phyloP scores from a whole-genome alignment of 106 monocot species.

The Platanthera guangdongensis region DNA sequence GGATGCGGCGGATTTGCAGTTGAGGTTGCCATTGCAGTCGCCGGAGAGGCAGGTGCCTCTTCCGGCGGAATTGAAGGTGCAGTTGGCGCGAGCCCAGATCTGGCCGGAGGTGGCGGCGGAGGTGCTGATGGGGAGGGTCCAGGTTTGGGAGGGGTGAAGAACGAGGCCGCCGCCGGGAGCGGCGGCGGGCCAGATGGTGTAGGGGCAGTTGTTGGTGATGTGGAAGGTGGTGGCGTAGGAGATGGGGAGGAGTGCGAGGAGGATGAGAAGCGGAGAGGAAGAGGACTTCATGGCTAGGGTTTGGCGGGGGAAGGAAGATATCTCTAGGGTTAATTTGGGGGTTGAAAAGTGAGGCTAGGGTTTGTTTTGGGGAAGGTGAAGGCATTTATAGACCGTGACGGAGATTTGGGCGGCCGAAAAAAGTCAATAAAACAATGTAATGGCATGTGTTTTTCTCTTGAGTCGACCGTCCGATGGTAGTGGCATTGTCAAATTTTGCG shows the following conservation, averaged over 20 bases:
- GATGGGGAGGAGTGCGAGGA: neutral
- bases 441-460: too few relatives aligned
- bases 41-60: conserved; percentile 1
- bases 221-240: neutral
- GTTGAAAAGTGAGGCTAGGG: neutral
- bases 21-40: neutral
- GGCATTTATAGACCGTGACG: too few relatives aligned
- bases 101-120: neutral
- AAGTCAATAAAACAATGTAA: too few relatives aligned
- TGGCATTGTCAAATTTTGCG: too few relatives aligned
- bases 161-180: conserved; percentile 1
- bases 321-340: neutral
- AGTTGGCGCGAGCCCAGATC: conserved; percentile 5
- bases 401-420: too few relatives aligned
- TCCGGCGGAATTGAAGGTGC: neutral
- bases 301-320: neutral
- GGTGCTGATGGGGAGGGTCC: neutral
- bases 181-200: conserved; percentile 2
- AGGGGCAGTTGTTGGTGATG: conserved; percentile 6
- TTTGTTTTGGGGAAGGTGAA: too few relatives aligned
- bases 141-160: neutral
- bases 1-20: neutral
- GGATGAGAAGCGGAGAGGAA: neutral
- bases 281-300: neutral
- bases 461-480: too few relatives aligned